Percentiles rank a stretch among this genome's conserved stretches.
Evolutionary conservation across 129 eudicot genomes (phyloP).

Genomic region (Glebionis coronaria): DNA sequence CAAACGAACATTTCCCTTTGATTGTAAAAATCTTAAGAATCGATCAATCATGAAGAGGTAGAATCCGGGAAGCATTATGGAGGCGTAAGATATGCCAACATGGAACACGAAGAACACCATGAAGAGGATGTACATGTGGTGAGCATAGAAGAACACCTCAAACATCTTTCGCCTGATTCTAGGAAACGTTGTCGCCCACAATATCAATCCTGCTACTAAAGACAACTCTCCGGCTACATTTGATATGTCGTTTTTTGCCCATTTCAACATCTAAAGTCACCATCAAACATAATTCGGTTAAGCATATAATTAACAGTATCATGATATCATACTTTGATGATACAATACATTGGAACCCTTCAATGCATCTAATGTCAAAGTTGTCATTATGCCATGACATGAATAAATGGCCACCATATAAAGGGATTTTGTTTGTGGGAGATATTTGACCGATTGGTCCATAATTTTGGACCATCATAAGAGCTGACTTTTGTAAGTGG

Average conservation of each 20-base stretch:
- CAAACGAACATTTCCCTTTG: conserved; percentile 46
- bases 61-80: conserved; percentile 74
- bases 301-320: not conserved
- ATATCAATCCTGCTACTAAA: conserved; percentile 45
- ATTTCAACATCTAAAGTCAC: conserved; percentile 56
- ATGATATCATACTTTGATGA: not conserved
- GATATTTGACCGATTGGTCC: conserved; percentile 10
- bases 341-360: no score
- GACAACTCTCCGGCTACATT: conserved; percentile 67
- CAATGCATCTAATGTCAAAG: not conserved
- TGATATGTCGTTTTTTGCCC: conserved; percentile 50
- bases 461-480: conserved; percentile 15
- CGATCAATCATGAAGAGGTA: conserved; percentile 75
- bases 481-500: conserved; percentile 21
- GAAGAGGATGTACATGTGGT: conserved; percentile 62
- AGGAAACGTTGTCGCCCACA: conserved; percentile 67
- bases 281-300: not conserved
- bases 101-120: conserved; percentile 60
- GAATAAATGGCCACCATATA: not conserved
- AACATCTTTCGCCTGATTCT: conserved; percentile 59
- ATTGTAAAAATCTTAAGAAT: conserved; percentile 60
- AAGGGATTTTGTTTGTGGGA: conserved; percentile 2
- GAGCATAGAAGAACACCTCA: conserved; percentile 76
- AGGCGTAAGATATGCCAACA: conserved; percentile 59
- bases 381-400: not conserved